These are phyloP conservation scores for Ophiostoma fasciatum DNA, from an alignment of 2,329 filamentous ascomycete species.

Conservation along the genomic window DNA sequence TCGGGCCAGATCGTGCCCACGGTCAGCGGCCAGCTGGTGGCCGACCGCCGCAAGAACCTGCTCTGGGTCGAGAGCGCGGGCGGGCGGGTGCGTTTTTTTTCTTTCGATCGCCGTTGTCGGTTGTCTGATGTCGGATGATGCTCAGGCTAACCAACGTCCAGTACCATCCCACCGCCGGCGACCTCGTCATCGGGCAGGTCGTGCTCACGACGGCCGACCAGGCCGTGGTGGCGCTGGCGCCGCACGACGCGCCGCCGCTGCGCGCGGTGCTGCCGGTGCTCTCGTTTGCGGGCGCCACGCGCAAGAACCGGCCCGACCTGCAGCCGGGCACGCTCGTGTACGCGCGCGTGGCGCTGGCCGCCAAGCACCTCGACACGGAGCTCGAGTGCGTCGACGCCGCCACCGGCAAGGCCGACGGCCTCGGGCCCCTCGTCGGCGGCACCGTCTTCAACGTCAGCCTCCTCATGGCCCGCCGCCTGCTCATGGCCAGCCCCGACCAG, in stretches of 20 bases:
- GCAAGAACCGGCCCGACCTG: conserved; percentile 78
- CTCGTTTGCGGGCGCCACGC: conserved; percentile 83
- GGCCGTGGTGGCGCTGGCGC: conserved; percentile 65
- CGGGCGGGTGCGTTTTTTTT: conserved; percentile 44
- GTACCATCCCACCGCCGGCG: conserved; percentile 68
- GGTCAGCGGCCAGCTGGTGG: conserved; percentile 50
- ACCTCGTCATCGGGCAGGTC: conserved; percentile 80
- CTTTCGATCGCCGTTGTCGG: conserved; percentile 19
- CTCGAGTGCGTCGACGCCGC: conserved; percentile 76
- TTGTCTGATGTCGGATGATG: no score
- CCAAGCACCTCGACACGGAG: conserved; percentile 76
- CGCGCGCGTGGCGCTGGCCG: conserved; percentile 64
- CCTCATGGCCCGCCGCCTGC: conserved; percentile 65
- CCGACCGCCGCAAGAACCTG: conserved; percentile 58
- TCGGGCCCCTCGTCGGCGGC: conserved; percentile 67
- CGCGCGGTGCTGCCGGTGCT: conserved; percentile 65
- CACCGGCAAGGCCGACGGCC: conserved; percentile 76
- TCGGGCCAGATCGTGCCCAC: conserved; percentile 58
- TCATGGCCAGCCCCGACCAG: conserved; percentile 48
- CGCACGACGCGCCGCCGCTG: conserved; percentile 34
- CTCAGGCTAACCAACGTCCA: conserved; percentile 25
- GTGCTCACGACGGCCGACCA: conserved; percentile 60
- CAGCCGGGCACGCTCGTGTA: conserved; percentile 68
- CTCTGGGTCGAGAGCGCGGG: conserved; percentile 61
- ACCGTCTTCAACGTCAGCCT: conserved; percentile 75